Evolutionary conservation across 2,329 filamentous ascomycete genomes (phyloP).

Genomic region (Myriosclerotinia curreyana): DNA sequence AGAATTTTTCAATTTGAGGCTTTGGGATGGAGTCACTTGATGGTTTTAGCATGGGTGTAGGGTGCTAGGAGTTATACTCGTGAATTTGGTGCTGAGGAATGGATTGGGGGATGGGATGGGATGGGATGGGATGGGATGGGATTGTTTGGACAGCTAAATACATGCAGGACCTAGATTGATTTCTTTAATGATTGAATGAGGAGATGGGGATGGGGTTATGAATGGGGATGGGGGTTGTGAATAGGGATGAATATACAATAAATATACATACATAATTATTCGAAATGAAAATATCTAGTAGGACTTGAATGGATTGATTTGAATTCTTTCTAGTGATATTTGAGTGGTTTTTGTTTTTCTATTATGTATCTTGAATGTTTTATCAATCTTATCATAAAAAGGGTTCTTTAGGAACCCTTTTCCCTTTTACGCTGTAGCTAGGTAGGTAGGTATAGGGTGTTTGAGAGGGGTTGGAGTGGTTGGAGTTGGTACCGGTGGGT

Average conservation of each 20-base stretch:
- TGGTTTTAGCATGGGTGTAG: background rate
- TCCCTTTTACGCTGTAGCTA: too few relatives aligned
- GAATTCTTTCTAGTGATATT: too few relatives aligned
- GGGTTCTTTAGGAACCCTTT: too few relatives aligned
- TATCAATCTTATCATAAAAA: too few relatives aligned
- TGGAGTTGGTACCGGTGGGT: too few relatives aligned
- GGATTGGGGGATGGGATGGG: background rate
- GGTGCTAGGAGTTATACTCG: background rate
- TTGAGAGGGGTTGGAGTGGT: too few relatives aligned
- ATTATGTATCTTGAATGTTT: too few relatives aligned
- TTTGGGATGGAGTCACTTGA: slow-evolving; percentile 5
- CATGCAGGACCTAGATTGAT: background rate
- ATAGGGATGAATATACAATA: background rate
- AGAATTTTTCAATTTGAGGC: background rate
- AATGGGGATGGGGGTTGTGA: background rate
- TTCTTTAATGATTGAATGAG: background rate
- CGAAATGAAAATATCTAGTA: background rate
- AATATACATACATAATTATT: slow-evolving; percentile 3
- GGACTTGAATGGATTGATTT: too few relatives aligned
- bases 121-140: background rate
- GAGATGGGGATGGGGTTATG: background rate
- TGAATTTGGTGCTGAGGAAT: background rate
- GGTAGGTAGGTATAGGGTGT: too few relatives aligned
- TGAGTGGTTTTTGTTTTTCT: too few relatives aligned
- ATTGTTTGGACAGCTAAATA: too few relatives aligned